Evolutionary conservation across 495 filamentous ascomycete species (phyloP).

Genomic region (Rhizodiscina lignyota): DNA sequence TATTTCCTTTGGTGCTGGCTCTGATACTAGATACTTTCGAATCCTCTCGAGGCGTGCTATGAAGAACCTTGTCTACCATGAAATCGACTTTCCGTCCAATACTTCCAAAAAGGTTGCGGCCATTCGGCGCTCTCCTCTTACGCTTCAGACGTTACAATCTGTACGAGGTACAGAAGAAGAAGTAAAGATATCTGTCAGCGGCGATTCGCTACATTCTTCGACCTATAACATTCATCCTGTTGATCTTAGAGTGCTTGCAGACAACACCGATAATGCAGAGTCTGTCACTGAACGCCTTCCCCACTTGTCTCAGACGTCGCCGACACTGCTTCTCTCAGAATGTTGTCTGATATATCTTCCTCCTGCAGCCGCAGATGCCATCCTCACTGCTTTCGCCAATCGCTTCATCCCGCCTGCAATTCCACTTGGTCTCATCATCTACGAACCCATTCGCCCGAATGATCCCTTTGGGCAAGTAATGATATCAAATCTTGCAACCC

Average conservation of each 20-base stretch:
- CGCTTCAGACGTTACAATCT: conserved; percentile 10
- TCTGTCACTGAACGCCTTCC: no score
- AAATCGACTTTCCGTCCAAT: conserved; percentile 76
- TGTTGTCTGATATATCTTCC: conserved; percentile 86
- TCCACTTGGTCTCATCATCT: conserved; percentile 52
- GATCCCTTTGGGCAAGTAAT: conserved; percentile 82
- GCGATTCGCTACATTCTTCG: conserved; percentile 26
- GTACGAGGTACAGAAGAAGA: neutral
- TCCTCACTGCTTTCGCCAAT: conserved; percentile 51
- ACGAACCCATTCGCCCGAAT: conserved; percentile 72
- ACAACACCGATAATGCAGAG: conserved; percentile 5
- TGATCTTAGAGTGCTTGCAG: conserved; percentile 52
- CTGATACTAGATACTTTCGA: conserved; percentile 76
- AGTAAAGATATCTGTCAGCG: conserved; percentile 22
- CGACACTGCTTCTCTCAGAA: conserved; percentile 78
- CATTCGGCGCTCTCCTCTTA: conserved; percentile 26
- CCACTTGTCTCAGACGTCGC: conserved; percentile 33
- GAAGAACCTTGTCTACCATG: conserved; percentile 55
- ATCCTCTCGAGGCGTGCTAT: conserved; percentile 17
- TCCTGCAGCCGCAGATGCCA: conserved; percentile 36
- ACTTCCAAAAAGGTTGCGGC: conserved; percentile 43
- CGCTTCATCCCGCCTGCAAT: conserved; percentile 27
- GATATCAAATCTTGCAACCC: conserved; percentile 75
- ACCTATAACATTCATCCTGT: conserved; percentile 63
- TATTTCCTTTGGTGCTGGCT: conserved; percentile 83